Conservation (phyloP, 305 asterid species). For the Fraxinus sp. region DNA sequence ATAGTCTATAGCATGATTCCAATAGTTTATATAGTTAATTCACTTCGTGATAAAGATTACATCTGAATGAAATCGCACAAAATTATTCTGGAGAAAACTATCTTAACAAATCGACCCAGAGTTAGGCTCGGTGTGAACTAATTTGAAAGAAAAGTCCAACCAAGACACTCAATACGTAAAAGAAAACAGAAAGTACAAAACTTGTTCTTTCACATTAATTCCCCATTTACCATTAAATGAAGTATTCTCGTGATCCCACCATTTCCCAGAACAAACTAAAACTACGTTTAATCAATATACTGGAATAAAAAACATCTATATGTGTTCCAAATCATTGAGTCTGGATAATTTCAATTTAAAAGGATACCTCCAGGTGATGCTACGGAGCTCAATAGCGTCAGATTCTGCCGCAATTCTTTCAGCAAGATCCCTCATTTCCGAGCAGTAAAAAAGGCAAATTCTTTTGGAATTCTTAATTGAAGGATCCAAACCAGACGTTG, state of each 20-base stretch:
- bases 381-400: conserved; percentile 51
- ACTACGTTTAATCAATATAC: neutral
- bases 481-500: conserved; percentile 28
- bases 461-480: conserved; percentile 32
- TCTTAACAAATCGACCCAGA: neutral
- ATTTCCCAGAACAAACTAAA: neutral
- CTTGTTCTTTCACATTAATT: neutral
- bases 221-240: neutral
- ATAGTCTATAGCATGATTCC: neutral
- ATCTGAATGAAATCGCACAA: neutral
- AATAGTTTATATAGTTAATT: neutral
- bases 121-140: neutral
- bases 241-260: neutral
- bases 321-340: neutral
- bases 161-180: neutral
- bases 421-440: conserved; percentile 50
- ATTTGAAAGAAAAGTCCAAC: neutral
- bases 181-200: neutral
- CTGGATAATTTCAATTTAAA: neutral
- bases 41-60: neutral
- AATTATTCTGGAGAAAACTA: neutral
- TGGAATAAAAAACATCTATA: neutral
- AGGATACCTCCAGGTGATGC: conserved; percentile 48
- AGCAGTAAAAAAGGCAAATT: conserved; percentile 42
- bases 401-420: conserved; percentile 43